phyloP scores from a whole-genome alignment of 2,329 filamentous ascomycete species.

The Aspergillus pseudoterreus region DNA sequence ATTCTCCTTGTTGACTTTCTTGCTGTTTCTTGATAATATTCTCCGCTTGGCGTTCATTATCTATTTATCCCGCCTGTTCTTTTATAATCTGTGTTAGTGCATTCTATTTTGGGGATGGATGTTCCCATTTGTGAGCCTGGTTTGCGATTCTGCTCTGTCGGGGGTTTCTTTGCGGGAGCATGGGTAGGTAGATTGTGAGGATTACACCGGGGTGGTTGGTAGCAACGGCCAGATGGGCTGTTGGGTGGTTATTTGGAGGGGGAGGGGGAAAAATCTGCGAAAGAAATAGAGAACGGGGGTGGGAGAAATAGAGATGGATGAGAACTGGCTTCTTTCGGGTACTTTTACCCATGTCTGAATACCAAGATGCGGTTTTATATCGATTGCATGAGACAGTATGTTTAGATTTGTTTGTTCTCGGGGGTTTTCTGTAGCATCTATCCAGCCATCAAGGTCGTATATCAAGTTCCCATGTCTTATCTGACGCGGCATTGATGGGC shows the following conservation, averaged over 20 bases:
- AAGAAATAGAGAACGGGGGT: constrained; percentile 1
- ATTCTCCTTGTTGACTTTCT: constrained; percentile 4
- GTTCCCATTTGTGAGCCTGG: constrained; percentile 9
- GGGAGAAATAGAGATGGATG: not conserved
- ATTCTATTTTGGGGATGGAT: constrained; percentile 1
- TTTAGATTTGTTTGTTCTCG: not conserved
- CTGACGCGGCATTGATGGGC: no score
- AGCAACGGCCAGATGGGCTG: no score
- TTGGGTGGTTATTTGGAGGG: not conserved
- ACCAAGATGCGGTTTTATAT: not conserved
- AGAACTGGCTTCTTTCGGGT: not conserved
- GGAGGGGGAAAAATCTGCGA: not conserved
- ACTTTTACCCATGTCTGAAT: constrained; percentile 5
- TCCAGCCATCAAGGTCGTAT: not conserved
- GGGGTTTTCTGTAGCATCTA: not conserved
- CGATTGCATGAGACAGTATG: constrained; percentile 2
- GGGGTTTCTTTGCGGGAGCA: no score
- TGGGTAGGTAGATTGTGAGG: no score
- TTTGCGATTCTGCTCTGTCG: not conserved
- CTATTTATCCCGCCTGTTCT: constrained; percentile 13
- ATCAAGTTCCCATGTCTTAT: not conserved
- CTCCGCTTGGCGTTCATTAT: constrained; percentile 16
- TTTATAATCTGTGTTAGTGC: constrained; percentile 13
- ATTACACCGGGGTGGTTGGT: no score
- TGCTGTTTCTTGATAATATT: constrained; percentile 14